These are phyloP conservation scores for Colletotrichum liaoningense DNA, from an alignment of 2,329 filamentous ascomycete genomes.

Conservation along the genomic window DNA sequence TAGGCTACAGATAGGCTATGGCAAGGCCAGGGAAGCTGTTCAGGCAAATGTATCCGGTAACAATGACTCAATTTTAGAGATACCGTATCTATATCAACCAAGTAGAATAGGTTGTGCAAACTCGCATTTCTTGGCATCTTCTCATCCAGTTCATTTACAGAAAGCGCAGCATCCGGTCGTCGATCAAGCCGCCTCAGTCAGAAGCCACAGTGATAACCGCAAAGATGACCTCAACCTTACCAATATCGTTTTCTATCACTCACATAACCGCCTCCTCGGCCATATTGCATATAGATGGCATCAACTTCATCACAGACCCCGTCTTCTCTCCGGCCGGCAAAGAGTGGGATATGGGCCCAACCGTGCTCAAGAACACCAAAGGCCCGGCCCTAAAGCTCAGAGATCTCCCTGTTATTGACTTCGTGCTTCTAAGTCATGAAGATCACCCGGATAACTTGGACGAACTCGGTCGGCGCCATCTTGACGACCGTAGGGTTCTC, in stretches of 20 bases:
- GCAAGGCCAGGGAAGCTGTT: not conserved
- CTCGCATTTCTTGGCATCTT: not conserved
- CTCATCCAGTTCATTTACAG: not conserved
- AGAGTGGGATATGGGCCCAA: not conserved
- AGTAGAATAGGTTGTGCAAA: not conserved
- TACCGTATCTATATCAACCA: not conserved
- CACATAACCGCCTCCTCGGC: constrained; percentile 61
- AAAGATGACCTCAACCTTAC: not conserved
- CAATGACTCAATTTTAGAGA: not conserved
- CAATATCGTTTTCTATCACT: constrained; percentile 47
- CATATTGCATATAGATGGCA: constrained; percentile 54
- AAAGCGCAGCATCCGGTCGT: no score
- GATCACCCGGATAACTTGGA: constrained; percentile 63
- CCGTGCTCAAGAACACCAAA: constrained; percentile 45
- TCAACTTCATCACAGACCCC: constrained; percentile 58
- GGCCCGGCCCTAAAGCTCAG: constrained; percentile 49
- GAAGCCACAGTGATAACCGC: not conserved
- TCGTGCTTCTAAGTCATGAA: constrained; percentile 61
- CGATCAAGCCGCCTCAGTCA: no score
- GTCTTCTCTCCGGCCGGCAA: constrained; percentile 55
- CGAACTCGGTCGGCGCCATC: constrained; percentile 53
- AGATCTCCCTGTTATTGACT: constrained; percentile 57
- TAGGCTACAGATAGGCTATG: not conserved
- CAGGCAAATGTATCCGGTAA: not conserved
- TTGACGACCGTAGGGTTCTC: constrained; percentile 57